These are phyloP conservation scores for Thraustochytrium striatum DNA, from an alignment of 352 stramenopile species.

Conservation along the genomic window DNA sequence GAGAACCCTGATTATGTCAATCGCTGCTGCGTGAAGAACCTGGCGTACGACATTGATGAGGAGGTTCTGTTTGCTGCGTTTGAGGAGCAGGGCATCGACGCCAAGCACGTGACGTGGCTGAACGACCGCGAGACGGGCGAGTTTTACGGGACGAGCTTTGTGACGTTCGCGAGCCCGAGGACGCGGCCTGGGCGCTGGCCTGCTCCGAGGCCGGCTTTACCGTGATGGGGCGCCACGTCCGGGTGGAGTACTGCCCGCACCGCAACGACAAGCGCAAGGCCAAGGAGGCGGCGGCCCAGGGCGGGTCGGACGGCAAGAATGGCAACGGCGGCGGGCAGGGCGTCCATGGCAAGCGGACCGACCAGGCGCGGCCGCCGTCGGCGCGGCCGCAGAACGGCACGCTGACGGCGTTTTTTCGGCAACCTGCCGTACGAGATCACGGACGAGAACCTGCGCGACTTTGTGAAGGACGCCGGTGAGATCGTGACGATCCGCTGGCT, in stretches of 20 bases:
- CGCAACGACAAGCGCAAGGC: conserved; percentile 47
- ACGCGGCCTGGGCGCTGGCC: conserved; percentile 63
- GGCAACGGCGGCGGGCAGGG: too few relatives aligned
- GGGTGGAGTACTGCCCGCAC: conserved; percentile 54
- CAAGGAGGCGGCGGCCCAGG: background rate
- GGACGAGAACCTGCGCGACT: conserved; percentile 66
- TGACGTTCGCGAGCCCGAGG: conserved; percentile 89
- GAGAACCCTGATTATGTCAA: conserved; percentile 68
- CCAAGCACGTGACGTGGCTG: conserved; percentile 84
- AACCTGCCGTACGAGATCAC: conserved; percentile 78
- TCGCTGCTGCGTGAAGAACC: conserved; percentile 79
- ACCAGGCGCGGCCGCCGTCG: background rate
- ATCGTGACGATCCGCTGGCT: conserved; percentile 88
- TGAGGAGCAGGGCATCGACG: conserved; percentile 85
- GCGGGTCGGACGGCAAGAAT: too few relatives aligned
- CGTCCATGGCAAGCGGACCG: background rate
- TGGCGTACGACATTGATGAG: conserved; percentile 93
- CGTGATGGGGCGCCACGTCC: conserved; percentile 60
- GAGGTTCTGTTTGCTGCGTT: conserved; percentile 85
- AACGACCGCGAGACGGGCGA: conserved; percentile 93
- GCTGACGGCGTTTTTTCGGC: conserved; percentile 71
- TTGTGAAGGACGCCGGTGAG: conserved; percentile 72
- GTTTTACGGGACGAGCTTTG: conserved; percentile 95
- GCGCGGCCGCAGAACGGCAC: conserved; percentile 65
- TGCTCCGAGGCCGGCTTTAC: conserved; percentile 58